Conservation (phyloP, 106 monocot species). For the Posidonia australis region DNA sequence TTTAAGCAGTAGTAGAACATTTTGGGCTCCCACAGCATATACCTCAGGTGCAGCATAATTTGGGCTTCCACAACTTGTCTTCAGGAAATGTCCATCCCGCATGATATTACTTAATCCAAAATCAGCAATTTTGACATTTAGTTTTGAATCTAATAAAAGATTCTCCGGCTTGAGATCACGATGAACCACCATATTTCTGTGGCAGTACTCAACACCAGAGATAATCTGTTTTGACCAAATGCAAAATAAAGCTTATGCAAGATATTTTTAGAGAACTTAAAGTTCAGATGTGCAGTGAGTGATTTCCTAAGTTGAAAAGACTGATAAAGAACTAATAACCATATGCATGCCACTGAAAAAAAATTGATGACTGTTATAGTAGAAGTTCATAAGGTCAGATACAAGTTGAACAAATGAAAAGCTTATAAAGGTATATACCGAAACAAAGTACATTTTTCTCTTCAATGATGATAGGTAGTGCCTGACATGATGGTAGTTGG, state of each 20-base stretch:
- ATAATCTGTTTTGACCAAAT: slow-evolving; percentile 11
- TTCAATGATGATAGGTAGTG: background rate
- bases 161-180: slow-evolving; percentile 28
- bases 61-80: slow-evolving; percentile 30
- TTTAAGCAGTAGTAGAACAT: no score
- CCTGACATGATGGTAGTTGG: background rate
- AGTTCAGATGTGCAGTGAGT: background rate
- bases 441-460: background rate
- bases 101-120: slow-evolving; percentile 24
- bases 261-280: background rate
- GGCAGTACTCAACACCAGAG: slow-evolving; percentile 29
- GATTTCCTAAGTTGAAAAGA: no score
- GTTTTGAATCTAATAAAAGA: slow-evolving; percentile 18
- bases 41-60: slow-evolving; percentile 33
- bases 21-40: no score
- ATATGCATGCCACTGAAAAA: no score
- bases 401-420: no score
- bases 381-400: background rate
- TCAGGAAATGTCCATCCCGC: slow-evolving; percentile 27
- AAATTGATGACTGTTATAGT: no score
- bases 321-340: no score
- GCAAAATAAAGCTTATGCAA: background rate
- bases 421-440: background rate
- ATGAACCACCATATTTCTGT: slow-evolving; percentile 29
- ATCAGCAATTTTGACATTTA: slow-evolving; percentile 26